Evolutionary conservation across 148 eudicot genomes (phyloP).

Genomic region (Vaccinium myrtillus): DNA sequence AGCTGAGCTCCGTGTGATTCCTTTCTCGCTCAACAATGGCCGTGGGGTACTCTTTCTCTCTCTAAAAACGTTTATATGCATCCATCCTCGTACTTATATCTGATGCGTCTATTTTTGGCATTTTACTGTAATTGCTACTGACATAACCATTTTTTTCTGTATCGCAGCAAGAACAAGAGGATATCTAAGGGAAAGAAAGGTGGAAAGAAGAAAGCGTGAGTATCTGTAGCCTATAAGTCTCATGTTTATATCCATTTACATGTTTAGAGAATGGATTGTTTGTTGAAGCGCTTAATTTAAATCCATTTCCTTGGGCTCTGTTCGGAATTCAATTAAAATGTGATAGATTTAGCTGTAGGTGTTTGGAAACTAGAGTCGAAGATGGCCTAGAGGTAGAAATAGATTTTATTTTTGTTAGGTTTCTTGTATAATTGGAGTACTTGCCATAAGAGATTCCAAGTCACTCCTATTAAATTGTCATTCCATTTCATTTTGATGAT

Average conservation of each 20-base stretch:
- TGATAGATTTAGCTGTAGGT: not conserved
- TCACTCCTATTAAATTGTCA: not conserved
- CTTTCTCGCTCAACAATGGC: slow-evolving; percentile 12
- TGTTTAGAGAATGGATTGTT: not conserved
- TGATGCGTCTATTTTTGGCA: not conserved
- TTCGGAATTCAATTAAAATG: not conserved
- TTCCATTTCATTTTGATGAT: not conserved
- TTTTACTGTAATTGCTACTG: not conserved
- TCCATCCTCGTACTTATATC: not conserved
- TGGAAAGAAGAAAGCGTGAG: slow-evolving; percentile 34
- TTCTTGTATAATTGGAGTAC: not conserved
- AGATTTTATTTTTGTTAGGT: not conserved
- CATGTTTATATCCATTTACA: too few relatives aligned
- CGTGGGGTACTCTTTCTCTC: slow-evolving; percentile 18
- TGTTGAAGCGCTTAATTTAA: not conserved
- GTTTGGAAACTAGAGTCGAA: not conserved
- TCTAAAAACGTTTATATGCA: not conserved
- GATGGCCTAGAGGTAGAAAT: not conserved
- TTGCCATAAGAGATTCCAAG: not conserved
- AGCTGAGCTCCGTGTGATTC: not conserved
- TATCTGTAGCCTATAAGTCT: not conserved
- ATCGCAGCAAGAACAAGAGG: slow-evolving; percentile 28
- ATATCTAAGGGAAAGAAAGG: slow-evolving; percentile 31
- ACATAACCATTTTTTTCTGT: not conserved
- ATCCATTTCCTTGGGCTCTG: not conserved